Conservation (phyloP, 2,329 filamentous ascomycete genomes). For the Aspergillus pseudoterreus region DNA sequence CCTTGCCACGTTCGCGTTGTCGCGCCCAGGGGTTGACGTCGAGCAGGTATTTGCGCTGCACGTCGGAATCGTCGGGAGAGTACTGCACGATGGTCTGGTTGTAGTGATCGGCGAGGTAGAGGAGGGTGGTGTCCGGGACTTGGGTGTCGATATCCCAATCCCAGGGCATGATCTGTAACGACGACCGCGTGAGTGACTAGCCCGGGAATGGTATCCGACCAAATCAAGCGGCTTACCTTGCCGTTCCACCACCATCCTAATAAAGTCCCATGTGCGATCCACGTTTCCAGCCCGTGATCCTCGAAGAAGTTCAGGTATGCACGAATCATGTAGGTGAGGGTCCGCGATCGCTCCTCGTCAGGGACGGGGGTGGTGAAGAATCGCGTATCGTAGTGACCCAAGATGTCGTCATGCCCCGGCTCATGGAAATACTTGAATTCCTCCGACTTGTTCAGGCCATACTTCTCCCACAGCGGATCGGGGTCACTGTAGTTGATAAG, state of each 20-base stretch:
- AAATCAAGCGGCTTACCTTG: conserved; percentile 37
- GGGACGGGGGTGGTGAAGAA: conserved; percentile 63
- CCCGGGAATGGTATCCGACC: neutral
- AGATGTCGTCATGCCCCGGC: conserved; percentile 55
- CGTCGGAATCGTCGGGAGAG: conserved; percentile 35
- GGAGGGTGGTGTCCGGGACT: conserved; percentile 64
- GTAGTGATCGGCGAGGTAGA: conserved; percentile 60
- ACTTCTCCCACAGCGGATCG: conserved; percentile 20
- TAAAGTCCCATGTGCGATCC: conserved; percentile 81
- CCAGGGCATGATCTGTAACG: conserved; percentile 67
- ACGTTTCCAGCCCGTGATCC: conserved; percentile 68
- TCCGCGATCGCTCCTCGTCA: conserved; percentile 64
- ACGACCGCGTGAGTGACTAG: neutral
- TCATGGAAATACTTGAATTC: conserved; percentile 64
- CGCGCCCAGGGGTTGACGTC: conserved; percentile 71
- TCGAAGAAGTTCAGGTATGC: conserved; percentile 69
- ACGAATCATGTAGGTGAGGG: conserved; percentile 66
- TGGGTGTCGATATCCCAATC: conserved; percentile 83
- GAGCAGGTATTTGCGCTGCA: conserved; percentile 60
- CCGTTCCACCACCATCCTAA: conserved; percentile 89
- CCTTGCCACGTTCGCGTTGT: conserved; percentile 60
- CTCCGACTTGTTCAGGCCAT: conserved; percentile 25
- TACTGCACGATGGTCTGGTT: conserved; percentile 63
- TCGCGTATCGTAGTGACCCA: conserved; percentile 71
- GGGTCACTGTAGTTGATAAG: conserved; percentile 9